Conservation (phyloP, 2,329 filamentous ascomycete genomes). For the Colletotrichum sp. region DNA sequence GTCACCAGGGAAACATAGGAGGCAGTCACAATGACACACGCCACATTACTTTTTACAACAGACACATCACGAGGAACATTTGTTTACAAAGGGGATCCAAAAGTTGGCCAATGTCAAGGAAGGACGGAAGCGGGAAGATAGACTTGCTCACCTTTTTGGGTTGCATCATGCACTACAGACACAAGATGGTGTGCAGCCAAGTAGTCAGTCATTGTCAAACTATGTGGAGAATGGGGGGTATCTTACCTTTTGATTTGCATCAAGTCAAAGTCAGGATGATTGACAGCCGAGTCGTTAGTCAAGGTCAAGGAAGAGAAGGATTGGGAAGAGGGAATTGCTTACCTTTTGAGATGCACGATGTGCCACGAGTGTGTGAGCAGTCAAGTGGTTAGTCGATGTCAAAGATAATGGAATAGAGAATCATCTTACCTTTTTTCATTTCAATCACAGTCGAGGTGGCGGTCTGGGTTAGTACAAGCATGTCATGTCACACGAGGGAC, state of each 20-base stretch:
- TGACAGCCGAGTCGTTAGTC: not conserved
- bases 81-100: not conserved
- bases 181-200: not conserved
- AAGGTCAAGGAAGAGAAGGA: not conserved
- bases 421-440: not conserved
- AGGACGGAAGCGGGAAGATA: not conserved
- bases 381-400: not conserved
- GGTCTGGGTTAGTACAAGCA: not conserved
- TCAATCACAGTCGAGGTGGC: not conserved
- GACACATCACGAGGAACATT: not conserved
- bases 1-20: not conserved
- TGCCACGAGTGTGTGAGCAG: not conserved
- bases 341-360: not conserved
- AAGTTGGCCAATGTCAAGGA: not conserved
- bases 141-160: not conserved
- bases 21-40: not conserved
- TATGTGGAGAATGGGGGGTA: not conserved
- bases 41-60: not conserved
- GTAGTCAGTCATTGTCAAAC: not conserved
- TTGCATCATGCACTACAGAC: not conserved
- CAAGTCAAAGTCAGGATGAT: not conserved
- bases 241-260: not conserved
- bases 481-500: not conserved
- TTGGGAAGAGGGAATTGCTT: not conserved
- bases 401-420: not conserved